These are phyloP conservation scores for Talaromyces sp. DNA, from an alignment of 2,329 filamentous ascomycete species.

Conservation along the genomic window DNA sequence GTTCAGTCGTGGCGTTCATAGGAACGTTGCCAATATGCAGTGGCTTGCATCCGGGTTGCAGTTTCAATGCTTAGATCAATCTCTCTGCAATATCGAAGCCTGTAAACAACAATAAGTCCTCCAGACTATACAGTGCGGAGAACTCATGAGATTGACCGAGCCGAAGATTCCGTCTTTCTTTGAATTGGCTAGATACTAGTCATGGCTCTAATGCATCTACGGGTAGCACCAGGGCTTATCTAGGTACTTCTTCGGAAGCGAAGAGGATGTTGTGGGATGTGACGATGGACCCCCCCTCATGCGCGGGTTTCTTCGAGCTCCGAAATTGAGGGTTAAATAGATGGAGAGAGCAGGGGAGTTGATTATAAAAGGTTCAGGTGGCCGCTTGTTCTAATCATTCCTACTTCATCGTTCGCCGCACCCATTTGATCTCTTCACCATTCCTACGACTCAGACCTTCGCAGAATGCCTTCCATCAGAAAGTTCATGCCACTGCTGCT, in stretches of 20 bases:
- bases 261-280: not conserved
- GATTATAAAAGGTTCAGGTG: not conserved
- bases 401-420: not conserved
- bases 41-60: constrained; percentile 3
- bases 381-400: not conserved
- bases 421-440: not conserved
- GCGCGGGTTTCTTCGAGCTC: not conserved
- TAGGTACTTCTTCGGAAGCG: not conserved
- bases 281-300: not conserved
- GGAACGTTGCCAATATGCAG: not conserved
- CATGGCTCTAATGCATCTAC: not conserved
- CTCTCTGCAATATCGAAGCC: not conserved
- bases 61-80: not conserved
- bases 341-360: not conserved
- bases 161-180: not conserved
- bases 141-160: not conserved
- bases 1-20: not conserved
- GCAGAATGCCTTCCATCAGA: constrained; percentile 10
- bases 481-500: constrained; percentile 15
- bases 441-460: not conserved
- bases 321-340: not conserved
- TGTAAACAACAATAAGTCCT: not conserved
- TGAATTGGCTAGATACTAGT: not conserved
- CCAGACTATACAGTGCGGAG: not conserved
- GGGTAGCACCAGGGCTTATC: not conserved